Base-by-base conservation (phyloP, 257 asterid genomes). In the Osmanthus fragrans region DNA sequence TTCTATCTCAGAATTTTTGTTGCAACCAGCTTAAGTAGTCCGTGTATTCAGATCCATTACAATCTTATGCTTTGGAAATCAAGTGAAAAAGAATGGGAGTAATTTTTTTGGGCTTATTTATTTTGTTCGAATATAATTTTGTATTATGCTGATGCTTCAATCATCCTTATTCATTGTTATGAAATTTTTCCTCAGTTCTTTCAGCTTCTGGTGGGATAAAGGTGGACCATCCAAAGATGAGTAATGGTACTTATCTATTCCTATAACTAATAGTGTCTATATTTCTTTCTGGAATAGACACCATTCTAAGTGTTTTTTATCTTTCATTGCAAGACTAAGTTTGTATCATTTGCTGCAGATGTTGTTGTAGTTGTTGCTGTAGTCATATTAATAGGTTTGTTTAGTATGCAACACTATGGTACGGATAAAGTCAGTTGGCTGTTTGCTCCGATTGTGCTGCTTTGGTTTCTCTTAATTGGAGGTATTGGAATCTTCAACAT, bases 391-490 rank as follows among this genome's bases (percentile, higher is more conserved):
- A 92, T 95, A 42, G 98, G 97, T 71, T 85, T 95, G 78, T 95
- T 95, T 84, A 93, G 99, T 84, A 72, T 95, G 94, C 99, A 95
- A 75, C 99, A 95, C 82, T 91, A 91, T 19, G 99, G 99, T 65
- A 93, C 99, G 9, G 99, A 93, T 79, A 93, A 78, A 91, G 99
- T 95, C 40, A 97, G 99, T 58, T 95, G 97, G 99, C 90, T 95
- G 70, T 95, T 93, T 83, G 99, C 99, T 77, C 99, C 99, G 8
- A 64, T 95, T 68, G 97, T 95, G 58, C 91, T 95, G 72, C 85
- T 95, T 30, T 95, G 99, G 99, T 95, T 95, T 87, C 87, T 95
- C 71, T 81, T 95, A 83, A 92, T 95, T 21, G 99, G 99, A 73
- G 97, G 97, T 76, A 90, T 95, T 65, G 99, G 99, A 64, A 89